A percentile compares a stretch with the other conserved stretches of the same genome.
phyloP scores from a whole-genome alignment of 257 asterid species.

The Asclepias syriaca region DNA sequence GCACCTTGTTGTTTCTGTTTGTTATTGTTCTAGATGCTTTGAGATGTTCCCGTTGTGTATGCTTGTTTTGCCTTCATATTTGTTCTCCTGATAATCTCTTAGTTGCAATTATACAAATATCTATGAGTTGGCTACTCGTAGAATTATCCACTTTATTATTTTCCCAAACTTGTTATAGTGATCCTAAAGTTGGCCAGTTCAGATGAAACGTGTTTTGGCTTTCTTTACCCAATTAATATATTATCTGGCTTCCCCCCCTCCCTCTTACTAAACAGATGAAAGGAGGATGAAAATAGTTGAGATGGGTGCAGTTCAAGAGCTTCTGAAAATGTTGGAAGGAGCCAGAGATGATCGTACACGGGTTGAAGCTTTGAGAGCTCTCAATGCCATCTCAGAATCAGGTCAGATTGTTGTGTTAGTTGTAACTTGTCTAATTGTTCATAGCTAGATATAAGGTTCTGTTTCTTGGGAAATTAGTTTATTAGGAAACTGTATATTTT shows the following conservation, averaged over 20 bases:
- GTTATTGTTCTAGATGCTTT: not conserved
- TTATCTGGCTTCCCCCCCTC: not conserved
- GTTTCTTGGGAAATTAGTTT: not conserved
- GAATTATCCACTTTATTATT: not conserved
- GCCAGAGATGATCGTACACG: conserved; percentile 90
- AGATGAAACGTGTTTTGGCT: not conserved
- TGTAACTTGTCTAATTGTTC: not conserved
- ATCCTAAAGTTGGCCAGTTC: not conserved
- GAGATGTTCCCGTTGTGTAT: not conserved
- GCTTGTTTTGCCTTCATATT: not conserved
- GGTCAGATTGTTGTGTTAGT: conserved; percentile 34
- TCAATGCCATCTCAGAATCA: conserved; percentile 80
- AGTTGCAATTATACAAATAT: not conserved
- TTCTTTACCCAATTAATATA: not conserved
- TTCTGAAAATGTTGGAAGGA: conserved; percentile 62
- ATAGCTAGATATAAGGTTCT: not conserved
- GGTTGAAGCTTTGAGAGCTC: conserved; percentile 82
- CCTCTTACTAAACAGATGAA: conserved; percentile 43
- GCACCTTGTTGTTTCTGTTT: not conserved
- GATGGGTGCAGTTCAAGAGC: conserved; percentile 78
- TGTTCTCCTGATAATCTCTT: not conserved
- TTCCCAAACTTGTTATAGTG: not conserved
- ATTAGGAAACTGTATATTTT: not conserved
- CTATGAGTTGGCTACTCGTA: not conserved
- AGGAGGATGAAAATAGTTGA: conserved; percentile 89